Conservation (phyloP, 208 protist species). For the Trypanosoma congolense region DNA sequence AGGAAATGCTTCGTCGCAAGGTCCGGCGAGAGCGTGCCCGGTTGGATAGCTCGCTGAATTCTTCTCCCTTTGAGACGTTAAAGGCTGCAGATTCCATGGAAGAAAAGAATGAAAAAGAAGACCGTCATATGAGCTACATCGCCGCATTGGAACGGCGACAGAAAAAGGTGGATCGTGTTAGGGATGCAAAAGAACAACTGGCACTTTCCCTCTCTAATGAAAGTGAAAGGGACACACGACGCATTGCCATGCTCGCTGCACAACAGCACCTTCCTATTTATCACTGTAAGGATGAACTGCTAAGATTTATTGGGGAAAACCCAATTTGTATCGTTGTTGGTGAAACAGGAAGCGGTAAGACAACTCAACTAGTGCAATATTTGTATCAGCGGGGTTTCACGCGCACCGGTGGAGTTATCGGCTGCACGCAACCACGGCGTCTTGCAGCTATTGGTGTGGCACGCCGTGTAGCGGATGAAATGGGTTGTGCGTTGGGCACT, state of each 20-base stretch:
- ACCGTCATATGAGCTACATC: slow-evolving; percentile 14
- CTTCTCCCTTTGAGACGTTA: neutral
- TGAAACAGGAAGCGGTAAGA: slow-evolving; percentile 91
- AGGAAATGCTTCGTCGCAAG: slow-evolving; percentile 20
- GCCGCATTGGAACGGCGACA: slow-evolving; percentile 10
- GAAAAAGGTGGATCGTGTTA: slow-evolving; percentile 18
- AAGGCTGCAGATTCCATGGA: neutral
- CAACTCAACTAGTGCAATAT: slow-evolving; percentile 90
- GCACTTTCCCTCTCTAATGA: slow-evolving; percentile 9
- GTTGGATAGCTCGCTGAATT: slow-evolving; percentile 4
- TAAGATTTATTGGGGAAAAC: slow-evolving; percentile 78
- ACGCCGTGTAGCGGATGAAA: slow-evolving; percentile 91
- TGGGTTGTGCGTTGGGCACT: slow-evolving; percentile 76
- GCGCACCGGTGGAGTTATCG: slow-evolving; percentile 34
- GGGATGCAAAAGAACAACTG: slow-evolving; percentile 21
- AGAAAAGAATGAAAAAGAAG: slow-evolving; percentile 3
- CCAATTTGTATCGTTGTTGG: slow-evolving; percentile 78
- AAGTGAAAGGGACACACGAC: slow-evolving; percentile 22
- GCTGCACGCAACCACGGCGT: slow-evolving; percentile 94
- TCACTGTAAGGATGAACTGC: slow-evolving; percentile 53
- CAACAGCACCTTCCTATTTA: slow-evolving; percentile 66
- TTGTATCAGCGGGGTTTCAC: slow-evolving; percentile 73
- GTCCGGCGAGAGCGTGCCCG: slow-evolving; percentile 7
- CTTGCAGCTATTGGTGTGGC: slow-evolving; percentile 93
- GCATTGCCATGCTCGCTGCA: slow-evolving; percentile 27